Conservation (phyloP, 2,329 filamentous ascomycete species). For the Zalaria sp. region DNA sequence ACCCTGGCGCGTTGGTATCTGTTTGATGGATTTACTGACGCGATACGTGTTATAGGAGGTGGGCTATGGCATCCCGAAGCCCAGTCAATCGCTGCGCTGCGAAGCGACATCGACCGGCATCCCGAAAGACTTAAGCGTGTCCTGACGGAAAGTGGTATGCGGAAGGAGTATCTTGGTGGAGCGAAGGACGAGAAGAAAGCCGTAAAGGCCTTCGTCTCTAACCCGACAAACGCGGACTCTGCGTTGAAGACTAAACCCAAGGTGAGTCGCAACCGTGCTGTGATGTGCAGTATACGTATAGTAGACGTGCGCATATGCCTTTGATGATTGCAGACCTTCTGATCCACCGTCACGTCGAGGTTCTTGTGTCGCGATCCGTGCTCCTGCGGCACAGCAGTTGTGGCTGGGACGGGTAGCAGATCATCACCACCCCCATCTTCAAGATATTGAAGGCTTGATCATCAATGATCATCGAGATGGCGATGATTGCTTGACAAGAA, state of each 20-base stretch:
- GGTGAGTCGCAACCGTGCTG: slow-evolving; percentile 34
- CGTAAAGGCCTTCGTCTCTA: slow-evolving; percentile 51
- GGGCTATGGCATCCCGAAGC: slow-evolving; percentile 71
- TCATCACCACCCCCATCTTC: background rate
- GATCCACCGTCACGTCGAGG: too few relatives aligned
- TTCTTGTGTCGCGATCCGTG: background rate
- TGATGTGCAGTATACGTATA: background rate
- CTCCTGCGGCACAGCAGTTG: background rate
- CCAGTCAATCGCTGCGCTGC: slow-evolving; percentile 48
- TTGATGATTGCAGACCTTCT: too few relatives aligned
- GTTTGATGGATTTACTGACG: too few relatives aligned
- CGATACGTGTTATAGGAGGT: slow-evolving; percentile 38
- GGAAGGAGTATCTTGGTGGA: slow-evolving; percentile 49
- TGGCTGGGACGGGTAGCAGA: background rate
- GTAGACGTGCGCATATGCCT: too few relatives aligned
- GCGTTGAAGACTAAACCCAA: slow-evolving; percentile 79
- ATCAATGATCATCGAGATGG: background rate
- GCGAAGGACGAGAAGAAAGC: slow-evolving; percentile 43
- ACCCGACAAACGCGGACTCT: slow-evolving; percentile 49
- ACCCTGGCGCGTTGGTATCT: too few relatives aligned
- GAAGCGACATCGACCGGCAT: slow-evolving; percentile 60
- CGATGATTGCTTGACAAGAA: too few relatives aligned
- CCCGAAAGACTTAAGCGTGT: slow-evolving; percentile 56
- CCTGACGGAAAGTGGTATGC: slow-evolving; percentile 47
- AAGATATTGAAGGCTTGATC: background rate